Evolutionary conservation across 805 yeast genomes (phyloP).

Genomic region (Saturnispora diversa): DNA sequence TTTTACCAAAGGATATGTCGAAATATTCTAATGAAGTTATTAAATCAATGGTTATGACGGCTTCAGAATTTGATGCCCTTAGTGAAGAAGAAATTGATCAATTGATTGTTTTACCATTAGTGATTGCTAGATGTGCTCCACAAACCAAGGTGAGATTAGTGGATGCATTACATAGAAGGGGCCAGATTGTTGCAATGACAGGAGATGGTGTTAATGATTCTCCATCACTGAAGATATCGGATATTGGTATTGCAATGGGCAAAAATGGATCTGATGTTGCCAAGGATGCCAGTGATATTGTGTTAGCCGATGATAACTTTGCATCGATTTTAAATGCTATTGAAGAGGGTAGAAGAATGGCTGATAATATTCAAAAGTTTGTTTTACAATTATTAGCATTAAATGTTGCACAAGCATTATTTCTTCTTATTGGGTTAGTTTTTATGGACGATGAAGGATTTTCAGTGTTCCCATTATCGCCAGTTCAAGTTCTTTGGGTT

Average conservation of each 20-base stretch:
- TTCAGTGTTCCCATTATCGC: slow-evolving; percentile 77
- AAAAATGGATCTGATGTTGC: slow-evolving; percentile 77
- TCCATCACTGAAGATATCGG: slow-evolving; percentile 67
- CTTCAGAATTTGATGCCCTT: slow-evolving; percentile 58
- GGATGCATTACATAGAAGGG: slow-evolving; percentile 61
- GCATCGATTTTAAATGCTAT: slow-evolving; percentile 68
- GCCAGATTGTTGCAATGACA: slow-evolving; percentile 68
- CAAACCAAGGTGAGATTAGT: slow-evolving; percentile 76
- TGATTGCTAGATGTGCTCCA: slow-evolving; percentile 78
- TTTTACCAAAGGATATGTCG: slow-evolving; percentile 52
- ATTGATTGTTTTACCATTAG: slow-evolving; percentile 62
- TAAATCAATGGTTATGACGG: slow-evolving; percentile 67
- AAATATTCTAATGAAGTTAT: slow-evolving; percentile 49
- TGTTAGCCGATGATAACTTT: slow-evolving; percentile 68
- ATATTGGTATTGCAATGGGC: slow-evolving; percentile 83
- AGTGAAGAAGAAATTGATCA: slow-evolving; percentile 53
- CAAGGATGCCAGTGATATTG: slow-evolving; percentile 75
- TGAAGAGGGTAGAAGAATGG: slow-evolving; percentile 76
- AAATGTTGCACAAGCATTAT: slow-evolving; percentile 64
- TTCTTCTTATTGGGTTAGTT: slow-evolving; percentile 63
- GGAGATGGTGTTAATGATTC: slow-evolving; percentile 83
- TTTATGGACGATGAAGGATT: slow-evolving; percentile 53
- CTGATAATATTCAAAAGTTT: slow-evolving; percentile 69
- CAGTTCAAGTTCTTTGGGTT: slow-evolving; percentile 75
- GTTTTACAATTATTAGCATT: slow-evolving; percentile 66